These are phyloP conservation scores for Nothophaeocryptopus gaeumannii DNA, from an alignment of 2,329 filamentous ascomycete genomes.

Conservation along the genomic window DNA sequence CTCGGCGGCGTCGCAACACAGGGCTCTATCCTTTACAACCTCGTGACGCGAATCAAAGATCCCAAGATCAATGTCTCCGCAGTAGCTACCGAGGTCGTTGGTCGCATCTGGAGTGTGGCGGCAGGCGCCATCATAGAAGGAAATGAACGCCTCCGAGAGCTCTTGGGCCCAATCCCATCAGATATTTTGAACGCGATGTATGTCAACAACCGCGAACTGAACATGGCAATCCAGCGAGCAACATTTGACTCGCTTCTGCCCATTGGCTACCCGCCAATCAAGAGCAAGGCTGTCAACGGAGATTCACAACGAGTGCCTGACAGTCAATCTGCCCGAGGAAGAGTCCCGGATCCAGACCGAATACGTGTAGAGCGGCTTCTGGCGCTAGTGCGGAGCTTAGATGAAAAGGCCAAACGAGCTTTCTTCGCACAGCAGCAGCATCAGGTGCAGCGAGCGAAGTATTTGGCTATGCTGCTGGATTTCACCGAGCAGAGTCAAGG, in stretches of 20 bases:
- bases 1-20: constrained; percentile 71
- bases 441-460: constrained; percentile 70
- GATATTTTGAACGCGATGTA: constrained; percentile 86
- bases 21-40: constrained; percentile 73
- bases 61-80: constrained; percentile 76
- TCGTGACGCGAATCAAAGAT: constrained; percentile 87
- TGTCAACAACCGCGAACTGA: constrained; percentile 82
- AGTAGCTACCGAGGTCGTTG: constrained; percentile 81
- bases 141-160: constrained; percentile 68
- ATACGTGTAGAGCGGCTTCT: constrained; percentile 82
- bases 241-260: constrained; percentile 88
- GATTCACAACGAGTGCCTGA: constrained; percentile 62
- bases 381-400: constrained; percentile 73
- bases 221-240: constrained; percentile 77
- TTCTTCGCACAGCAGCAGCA: constrained; percentile 83
- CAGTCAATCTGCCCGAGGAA: constrained; percentile 47
- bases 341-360: constrained; percentile 63
- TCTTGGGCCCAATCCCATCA: constrained; percentile 79
- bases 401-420: constrained; percentile 74
- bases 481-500: constrained; percentile 71
- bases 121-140: constrained; percentile 80
- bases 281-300: constrained; percentile 48
- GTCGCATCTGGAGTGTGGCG: constrained; percentile 89
- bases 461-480: constrained; percentile 72
- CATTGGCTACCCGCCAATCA: constrained; percentile 75